Conservation (phyloP, 2,329 filamentous ascomycete genomes). For the Acrodontium crateriforme region DNA sequence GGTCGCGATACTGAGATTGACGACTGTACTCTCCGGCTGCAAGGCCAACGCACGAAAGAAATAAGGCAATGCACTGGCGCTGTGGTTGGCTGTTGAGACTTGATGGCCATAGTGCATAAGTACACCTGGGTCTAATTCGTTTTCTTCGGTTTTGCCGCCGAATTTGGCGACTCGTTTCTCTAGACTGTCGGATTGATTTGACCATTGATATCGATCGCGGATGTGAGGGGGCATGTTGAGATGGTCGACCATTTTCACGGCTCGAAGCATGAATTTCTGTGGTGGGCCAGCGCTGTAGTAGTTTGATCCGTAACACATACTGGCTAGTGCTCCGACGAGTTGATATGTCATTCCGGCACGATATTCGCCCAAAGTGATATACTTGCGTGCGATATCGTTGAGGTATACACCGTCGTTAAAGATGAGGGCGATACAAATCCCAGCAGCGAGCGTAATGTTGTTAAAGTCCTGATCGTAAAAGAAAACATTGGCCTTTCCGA, state of each 20-base stretch:
- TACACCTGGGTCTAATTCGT: slow-evolving; percentile 59
- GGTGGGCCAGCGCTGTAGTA: slow-evolving; percentile 70
- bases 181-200: slow-evolving; percentile 26
- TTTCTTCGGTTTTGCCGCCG: slow-evolving; percentile 12
- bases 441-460: slow-evolving; percentile 15
- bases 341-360: slow-evolving; percentile 73
- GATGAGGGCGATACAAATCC: slow-evolving; percentile 58
- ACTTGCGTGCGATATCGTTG: slow-evolving; percentile 61
- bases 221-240: slow-evolving; percentile 42
- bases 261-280: slow-evolving; percentile 82
- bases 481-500: slow-evolving; percentile 67
- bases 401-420: slow-evolving; percentile 65
- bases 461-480: slow-evolving; percentile 36
- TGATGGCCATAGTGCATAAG: slow-evolving; percentile 86
- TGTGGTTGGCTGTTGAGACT: slow-evolving; percentile 69
- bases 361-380: slow-evolving; percentile 59
- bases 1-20: slow-evolving; percentile 69
- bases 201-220: slow-evolving; percentile 29
- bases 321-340: slow-evolving; percentile 65
- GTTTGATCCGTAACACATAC: slow-evolving; percentile 57
- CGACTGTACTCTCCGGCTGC: slow-evolving; percentile 60
- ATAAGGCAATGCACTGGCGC: slow-evolving; percentile 74
- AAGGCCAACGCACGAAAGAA: slow-evolving; percentile 56
- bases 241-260: slow-evolving; percentile 81
- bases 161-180: slow-evolving; percentile 13